Conservation (phyloP, 768 basidiomycete species). For the Myochromella boudieri region DNA sequence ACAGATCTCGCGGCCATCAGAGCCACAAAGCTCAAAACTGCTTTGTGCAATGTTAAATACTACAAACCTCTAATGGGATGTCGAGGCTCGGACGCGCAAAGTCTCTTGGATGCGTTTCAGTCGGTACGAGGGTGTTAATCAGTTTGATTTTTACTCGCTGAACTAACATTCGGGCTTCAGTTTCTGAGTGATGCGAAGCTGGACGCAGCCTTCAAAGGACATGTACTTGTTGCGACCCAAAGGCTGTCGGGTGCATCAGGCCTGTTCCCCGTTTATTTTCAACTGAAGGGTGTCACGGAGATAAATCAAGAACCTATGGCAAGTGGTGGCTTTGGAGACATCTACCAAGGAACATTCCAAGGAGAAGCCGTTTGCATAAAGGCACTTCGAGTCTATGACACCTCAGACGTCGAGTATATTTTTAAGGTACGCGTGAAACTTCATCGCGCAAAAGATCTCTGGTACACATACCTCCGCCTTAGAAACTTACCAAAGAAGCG, state of each 20-base stretch:
- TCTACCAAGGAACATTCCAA: conserved; percentile 6
- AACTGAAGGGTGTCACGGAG: conserved; percentile 1
- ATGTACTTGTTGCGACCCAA: conserved; percentile 11
- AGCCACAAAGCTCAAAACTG: too few relatives aligned
- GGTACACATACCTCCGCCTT: too few relatives aligned
- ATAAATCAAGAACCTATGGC: conserved; percentile 2
- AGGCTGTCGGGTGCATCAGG: conserved; percentile 10
- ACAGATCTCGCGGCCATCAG: too few relatives aligned
- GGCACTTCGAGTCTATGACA: too few relatives aligned
- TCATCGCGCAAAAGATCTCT: not conserved
- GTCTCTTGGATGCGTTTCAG: conserved; percentile 3
- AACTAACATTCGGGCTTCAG: not conserved
- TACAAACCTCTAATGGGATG: too few relatives aligned
- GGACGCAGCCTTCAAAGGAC: not conserved
- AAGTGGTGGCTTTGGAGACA: conserved; percentile 9
- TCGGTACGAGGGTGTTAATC: not conserved
- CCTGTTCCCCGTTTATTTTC: conserved; percentile 6
- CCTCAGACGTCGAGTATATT: too few relatives aligned
- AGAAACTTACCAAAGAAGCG: too few relatives aligned
- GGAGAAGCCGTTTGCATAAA: conserved; percentile 7
- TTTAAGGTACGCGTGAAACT: too few relatives aligned
- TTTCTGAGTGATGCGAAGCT: not conserved
- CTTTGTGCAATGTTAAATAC: too few relatives aligned
- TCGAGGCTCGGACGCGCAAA: not conserved
- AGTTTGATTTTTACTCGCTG: not conserved